Conservation (phyloP, 306 rosid genomes). For the Fragaria vesca region DNA sequence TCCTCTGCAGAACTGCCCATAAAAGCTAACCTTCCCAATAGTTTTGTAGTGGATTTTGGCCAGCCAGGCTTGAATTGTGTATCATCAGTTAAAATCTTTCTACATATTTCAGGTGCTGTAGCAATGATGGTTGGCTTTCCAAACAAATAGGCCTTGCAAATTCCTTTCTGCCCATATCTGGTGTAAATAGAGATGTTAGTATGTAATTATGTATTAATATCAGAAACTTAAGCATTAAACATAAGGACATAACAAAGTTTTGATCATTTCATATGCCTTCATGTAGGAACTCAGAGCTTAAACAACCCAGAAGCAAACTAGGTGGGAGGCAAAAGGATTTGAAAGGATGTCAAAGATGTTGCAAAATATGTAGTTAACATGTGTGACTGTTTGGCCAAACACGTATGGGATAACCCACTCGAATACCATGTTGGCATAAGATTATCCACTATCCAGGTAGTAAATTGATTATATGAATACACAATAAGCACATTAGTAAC, state of each 20-base stretch:
- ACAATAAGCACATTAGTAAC: too few species aligned
- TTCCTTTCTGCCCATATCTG: slow-evolving; percentile 39
- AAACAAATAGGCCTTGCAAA: slow-evolving; percentile 37
- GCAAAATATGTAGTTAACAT: too few species aligned
- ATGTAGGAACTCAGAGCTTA: background rate
- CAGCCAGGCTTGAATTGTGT: slow-evolving; percentile 30
- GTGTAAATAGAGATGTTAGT: background rate
- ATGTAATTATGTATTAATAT: background rate
- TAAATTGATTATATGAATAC: too few species aligned
- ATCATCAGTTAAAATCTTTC: slow-evolving; percentile 35
- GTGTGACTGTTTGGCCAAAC: too few species aligned
- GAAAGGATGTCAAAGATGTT: too few species aligned
- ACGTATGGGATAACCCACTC: too few species aligned
- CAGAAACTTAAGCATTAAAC: background rate
- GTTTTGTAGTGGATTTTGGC: slow-evolving; percentile 30
- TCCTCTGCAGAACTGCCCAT: slow-evolving; percentile 38
- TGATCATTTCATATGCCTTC: background rate
- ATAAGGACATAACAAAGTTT: background rate
- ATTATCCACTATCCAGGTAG: too few species aligned
- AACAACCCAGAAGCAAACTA: too few species aligned
- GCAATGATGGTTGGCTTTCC: slow-evolving; percentile 48
- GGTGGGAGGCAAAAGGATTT: too few species aligned
- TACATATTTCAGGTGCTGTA: slow-evolving; percentile 37
- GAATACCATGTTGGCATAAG: too few species aligned
- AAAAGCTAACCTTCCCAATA: slow-evolving; percentile 35